A percentile compares a stretch with the other conserved stretches of the same genome.
Conservation (phyloP, 257 asterid genomes). For the Eustoma russellianum region DNA sequence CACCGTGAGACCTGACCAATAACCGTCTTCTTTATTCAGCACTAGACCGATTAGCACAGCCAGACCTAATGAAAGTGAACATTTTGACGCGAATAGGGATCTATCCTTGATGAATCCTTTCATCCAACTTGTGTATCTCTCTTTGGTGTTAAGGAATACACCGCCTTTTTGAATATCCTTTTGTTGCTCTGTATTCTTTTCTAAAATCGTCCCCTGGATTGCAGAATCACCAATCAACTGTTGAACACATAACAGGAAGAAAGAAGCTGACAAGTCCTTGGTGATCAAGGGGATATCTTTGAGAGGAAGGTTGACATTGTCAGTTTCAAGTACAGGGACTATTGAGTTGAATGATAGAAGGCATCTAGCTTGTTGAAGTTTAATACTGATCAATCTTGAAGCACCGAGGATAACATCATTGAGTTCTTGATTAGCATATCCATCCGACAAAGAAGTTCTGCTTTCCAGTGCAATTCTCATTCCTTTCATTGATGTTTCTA, state of each 20-base stretch:
- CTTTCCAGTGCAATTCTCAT: slow-evolving; percentile 36
- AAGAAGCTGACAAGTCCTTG: slow-evolving; percentile 24
- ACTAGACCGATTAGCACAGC: slow-evolving; percentile 50
- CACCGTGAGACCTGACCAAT: slow-evolving; percentile 70
- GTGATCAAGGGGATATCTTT: slow-evolving; percentile 9
- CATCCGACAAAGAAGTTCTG: slow-evolving; percentile 19
- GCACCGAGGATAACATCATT: slow-evolving; percentile 9
- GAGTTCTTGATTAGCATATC: slow-evolving; percentile 22
- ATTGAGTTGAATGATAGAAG: slow-evolving; percentile 17
- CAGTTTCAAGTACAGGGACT: slow-evolving; percentile 8
- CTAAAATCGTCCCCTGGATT: background rate
- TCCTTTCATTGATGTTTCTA: slow-evolving; percentile 47
- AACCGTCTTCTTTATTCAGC: slow-evolving; percentile 39
- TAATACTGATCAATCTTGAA: slow-evolving; percentile 22
- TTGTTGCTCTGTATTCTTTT: background rate
- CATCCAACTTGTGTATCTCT: background rate
- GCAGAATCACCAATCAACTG: slow-evolving; percentile 7
- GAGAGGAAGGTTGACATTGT: slow-evolving; percentile 15
- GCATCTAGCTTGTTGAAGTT: slow-evolving; percentile 26
- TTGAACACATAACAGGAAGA: slow-evolving; percentile 48
- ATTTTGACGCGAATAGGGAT: slow-evolving; percentile 38
- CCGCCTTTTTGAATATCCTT: background rate
- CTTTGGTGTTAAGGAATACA: background rate
- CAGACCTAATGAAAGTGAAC: slow-evolving; percentile 50
- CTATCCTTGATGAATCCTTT: slow-evolving; percentile 13